These are phyloP conservation scores for Emergomyces orientalis DNA, from an alignment of 2,329 filamentous ascomycete species.

Conservation along the genomic window DNA sequence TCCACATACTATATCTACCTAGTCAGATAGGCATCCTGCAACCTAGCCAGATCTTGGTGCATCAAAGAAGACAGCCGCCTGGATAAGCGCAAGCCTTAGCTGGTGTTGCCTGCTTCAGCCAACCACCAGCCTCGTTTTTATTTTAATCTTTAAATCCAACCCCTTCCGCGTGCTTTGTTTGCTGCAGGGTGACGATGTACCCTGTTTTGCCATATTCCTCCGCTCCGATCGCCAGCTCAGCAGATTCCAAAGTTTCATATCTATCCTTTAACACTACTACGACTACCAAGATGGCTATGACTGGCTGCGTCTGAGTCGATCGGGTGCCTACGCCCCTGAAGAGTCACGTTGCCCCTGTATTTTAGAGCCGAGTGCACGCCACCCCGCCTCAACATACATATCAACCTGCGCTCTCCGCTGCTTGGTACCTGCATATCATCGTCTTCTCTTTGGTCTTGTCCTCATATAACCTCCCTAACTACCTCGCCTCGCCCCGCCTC, in stretches of 20 bases:
- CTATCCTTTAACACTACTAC: background rate
- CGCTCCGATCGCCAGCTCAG: conserved; percentile 14
- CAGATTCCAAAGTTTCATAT: conserved; percentile 10
- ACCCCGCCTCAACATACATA: conserved; percentile 9
- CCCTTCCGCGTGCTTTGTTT: background rate
- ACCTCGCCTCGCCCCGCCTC: background rate
- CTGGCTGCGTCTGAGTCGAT: conserved; percentile 8
- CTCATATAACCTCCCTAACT: background rate
- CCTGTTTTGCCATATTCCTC: conserved; percentile 7
- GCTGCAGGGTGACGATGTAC: conserved; percentile 12
- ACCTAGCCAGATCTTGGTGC: background rate
- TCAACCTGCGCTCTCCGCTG: conserved; percentile 9
- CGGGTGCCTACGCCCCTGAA: conserved; percentile 10
- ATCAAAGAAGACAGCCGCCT: conserved; percentile 7
- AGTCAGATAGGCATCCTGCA: background rate
- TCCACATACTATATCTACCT: too few relatives aligned
- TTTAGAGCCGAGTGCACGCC: conserved; percentile 10
- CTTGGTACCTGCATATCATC: conserved; percentile 14
- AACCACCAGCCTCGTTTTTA: conserved; percentile 9
- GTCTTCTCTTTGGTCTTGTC: background rate
- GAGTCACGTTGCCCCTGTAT: conserved; percentile 13
- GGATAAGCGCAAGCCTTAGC: conserved; percentile 13
- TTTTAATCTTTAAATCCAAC: background rate
- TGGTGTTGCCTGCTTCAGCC: conserved; percentile 13
- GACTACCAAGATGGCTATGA: background rate